A percentile compares a stretch with the other conserved stretches of the same genome.
Conservation (phyloP, 371 early-diverging fungal genomes). For the Actinomortierella ambigua region DNA sequence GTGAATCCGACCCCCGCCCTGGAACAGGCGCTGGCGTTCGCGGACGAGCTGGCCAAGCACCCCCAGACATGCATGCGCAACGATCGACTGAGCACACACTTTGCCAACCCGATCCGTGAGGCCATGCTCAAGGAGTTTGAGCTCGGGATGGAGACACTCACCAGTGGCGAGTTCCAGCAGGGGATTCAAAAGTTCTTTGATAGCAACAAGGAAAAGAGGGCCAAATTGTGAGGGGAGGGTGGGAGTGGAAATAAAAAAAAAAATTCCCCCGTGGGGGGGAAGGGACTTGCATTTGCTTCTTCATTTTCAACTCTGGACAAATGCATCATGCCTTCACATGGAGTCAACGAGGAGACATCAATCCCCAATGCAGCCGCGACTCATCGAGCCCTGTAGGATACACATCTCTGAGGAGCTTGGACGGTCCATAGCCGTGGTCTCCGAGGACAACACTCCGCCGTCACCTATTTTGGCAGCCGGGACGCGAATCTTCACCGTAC, state of each 20-base stretch:
- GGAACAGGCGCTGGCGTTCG: constrained; percentile 44
- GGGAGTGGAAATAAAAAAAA: neutral
- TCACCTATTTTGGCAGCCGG: neutral
- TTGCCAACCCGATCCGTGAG: constrained; percentile 31
- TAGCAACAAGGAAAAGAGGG: constrained; percentile 7
- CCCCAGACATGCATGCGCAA: constrained; percentile 52
- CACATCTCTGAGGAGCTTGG: neutral
- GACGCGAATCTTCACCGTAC: constrained; percentile 12
- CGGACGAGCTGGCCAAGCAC: constrained; percentile 34
- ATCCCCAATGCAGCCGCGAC: neutral
- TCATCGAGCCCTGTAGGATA: constrained; percentile 1
- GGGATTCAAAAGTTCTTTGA: constrained; percentile 30
- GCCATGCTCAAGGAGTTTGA: constrained; percentile 48
- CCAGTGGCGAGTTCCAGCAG: constrained; percentile 44
- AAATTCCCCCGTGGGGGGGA: neutral
- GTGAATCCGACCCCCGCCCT: constrained; percentile 29
- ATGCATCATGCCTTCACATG: no score
- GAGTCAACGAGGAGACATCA: no score
- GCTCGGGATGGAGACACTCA: constrained; percentile 40
- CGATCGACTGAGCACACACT: constrained; percentile 43
- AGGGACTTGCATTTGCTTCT: no score
- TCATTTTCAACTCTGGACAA: no score
- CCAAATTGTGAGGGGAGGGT: constrained; percentile 1
- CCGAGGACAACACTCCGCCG: neutral
- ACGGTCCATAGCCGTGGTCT: constrained; percentile 3